phyloP scores from a whole-genome alignment of 2,329 filamentous ascomycete genomes.

The Ophiognomonia clavigignenti-juglandacearum region DNA sequence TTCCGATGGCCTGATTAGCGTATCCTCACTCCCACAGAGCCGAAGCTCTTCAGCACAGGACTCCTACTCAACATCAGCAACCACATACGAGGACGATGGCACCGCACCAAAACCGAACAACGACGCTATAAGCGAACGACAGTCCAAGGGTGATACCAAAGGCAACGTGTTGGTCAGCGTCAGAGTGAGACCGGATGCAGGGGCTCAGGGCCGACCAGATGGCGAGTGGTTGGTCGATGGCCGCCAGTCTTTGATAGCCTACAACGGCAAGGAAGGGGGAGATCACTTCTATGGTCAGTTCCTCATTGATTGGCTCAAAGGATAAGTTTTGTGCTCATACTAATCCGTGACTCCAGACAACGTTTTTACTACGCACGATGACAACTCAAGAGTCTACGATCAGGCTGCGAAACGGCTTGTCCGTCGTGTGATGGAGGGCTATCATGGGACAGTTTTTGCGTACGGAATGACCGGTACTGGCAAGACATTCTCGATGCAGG shows the following conservation, averaged over 20 bases:
- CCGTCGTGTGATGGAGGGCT: constrained; percentile 96
- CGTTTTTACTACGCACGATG: constrained; percentile 89
- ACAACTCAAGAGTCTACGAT: constrained; percentile 94
- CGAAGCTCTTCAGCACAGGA: constrained; percentile 88
- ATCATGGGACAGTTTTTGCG: constrained; percentile 95
- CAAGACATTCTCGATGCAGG: constrained; percentile 99
- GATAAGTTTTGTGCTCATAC: neutral
- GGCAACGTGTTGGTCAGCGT: constrained; percentile 97
- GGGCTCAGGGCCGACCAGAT: constrained; percentile 59
- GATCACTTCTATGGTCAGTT: constrained; percentile 84
- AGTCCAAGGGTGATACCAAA: constrained; percentile 66
- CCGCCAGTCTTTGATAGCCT: constrained; percentile 74
- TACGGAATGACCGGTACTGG: constrained; percentile 99
- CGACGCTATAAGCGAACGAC: constrained; percentile 36
- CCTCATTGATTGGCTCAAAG: neutral
- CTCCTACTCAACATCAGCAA: constrained; percentile 86
- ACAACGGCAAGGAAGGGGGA: constrained; percentile 82
- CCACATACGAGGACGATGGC: constrained; percentile 78
- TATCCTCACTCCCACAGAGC: constrained; percentile 81
- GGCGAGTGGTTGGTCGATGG: constrained; percentile 92
- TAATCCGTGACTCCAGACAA: constrained; percentile 61
- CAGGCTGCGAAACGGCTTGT: constrained; percentile 90
- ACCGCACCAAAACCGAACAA: constrained; percentile 28
- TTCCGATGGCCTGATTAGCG: constrained; percentile 70
- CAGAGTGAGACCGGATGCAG: constrained; percentile 79